Evolutionary conservation across 2,329 filamentous ascomycete species (phyloP).

Genomic region (Lasiodiplodia gonubiensis): DNA sequence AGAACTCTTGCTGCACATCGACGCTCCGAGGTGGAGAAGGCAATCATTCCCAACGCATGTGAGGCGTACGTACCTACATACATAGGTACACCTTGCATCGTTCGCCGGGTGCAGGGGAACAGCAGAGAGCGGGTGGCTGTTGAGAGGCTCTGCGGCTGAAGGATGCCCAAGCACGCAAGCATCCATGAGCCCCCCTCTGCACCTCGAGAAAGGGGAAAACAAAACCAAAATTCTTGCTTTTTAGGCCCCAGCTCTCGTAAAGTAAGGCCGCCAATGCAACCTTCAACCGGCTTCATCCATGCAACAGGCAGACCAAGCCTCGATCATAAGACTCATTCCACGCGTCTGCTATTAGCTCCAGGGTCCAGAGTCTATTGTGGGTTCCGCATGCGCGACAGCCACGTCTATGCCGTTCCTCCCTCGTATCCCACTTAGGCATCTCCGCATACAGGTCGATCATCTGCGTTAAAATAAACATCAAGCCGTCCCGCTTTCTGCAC

Average conservation of each 20-base stretch:
- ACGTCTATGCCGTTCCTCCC: background rate
- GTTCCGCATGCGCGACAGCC: background rate
- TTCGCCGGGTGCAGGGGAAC: background rate
- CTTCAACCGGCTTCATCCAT: slow-evolving; percentile 3
- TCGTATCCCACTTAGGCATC: background rate
- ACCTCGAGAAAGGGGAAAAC: background rate
- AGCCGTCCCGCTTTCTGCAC: background rate
- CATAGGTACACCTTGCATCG: background rate
- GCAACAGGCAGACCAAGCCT: background rate
- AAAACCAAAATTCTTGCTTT: background rate
- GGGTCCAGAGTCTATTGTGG: background rate
- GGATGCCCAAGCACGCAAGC: background rate
- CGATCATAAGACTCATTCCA: background rate
- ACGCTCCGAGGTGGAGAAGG: background rate
- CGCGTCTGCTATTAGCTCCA: background rate
- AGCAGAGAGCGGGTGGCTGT: background rate
- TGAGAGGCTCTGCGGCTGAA: background rate
- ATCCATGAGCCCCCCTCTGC: no score
- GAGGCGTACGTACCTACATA: background rate
- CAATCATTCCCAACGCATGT: background rate
- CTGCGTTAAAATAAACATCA: background rate
- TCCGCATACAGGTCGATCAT: background rate
- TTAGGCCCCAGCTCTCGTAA: no score
- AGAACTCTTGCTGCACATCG: background rate
- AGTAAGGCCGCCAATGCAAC: background rate